phyloP scores from a whole-genome alignment of 2,329 filamentous ascomycete species.

The Zymoseptoria pseudotritici region DNA sequence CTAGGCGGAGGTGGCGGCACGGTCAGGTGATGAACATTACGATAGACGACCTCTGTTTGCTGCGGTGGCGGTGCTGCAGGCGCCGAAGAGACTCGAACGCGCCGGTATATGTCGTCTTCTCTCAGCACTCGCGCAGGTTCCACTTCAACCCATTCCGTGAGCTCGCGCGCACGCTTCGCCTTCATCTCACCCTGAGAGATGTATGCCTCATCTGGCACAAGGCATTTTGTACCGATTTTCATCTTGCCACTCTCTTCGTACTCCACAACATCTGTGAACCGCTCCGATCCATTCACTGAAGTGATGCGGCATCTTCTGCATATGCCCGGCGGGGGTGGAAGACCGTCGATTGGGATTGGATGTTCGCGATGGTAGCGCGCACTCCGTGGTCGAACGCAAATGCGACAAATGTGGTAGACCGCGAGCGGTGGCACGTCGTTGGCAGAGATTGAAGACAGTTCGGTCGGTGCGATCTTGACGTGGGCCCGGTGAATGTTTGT shows the following conservation, averaged over 20 bases:
- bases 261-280: slow-evolving; percentile 12
- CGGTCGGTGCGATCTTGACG: background rate
- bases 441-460: background rate
- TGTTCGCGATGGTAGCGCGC: slow-evolving; percentile 28
- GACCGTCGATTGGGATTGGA: slow-evolving; percentile 25
- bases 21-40: background rate
- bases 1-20: background rate
- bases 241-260: slow-evolving; percentile 21
- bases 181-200: slow-evolving; percentile 12
- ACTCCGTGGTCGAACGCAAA: slow-evolving; percentile 28
- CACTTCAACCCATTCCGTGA: slow-evolving; percentile 17
- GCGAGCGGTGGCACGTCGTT: slow-evolving; percentile 22
- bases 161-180: slow-evolving; percentile 11
- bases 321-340: slow-evolving; percentile 26
- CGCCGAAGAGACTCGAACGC: slow-evolving; percentile 5
- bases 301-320: slow-evolving; percentile 28
- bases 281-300: slow-evolving; percentile 16
- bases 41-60: background rate
- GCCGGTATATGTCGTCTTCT: slow-evolving; percentile 11
- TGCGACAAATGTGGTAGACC: slow-evolving; percentile 29
- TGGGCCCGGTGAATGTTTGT: background rate
- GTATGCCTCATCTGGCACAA: slow-evolving; percentile 19
- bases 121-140: background rate
- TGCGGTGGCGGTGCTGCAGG: slow-evolving; percentile 1
- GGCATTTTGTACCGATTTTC: slow-evolving; percentile 20